phyloP scores from a whole-genome alignment of 1,139 yeast genomes.

The Suhomyces wounanorum region DNA sequence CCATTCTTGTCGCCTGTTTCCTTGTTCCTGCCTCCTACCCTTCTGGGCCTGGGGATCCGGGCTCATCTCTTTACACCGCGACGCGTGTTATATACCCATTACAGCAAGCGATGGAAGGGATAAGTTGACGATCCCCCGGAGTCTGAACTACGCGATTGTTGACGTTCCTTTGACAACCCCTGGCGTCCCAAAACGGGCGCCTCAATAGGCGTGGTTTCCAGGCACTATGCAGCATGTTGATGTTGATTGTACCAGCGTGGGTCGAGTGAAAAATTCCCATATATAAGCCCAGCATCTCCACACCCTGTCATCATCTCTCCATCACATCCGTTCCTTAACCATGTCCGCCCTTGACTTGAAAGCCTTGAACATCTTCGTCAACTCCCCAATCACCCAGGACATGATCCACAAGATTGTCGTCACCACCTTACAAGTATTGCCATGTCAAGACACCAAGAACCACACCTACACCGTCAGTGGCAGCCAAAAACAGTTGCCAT shows the following conservation, averaged over 20 bases:
- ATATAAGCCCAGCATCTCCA: conserved; percentile 1
- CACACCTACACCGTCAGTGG: conserved; percentile 30
- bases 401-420: conserved; percentile 68
- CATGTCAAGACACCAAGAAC: conserved; percentile 45
- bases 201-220: conserved; percentile 2
- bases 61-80: conserved; percentile 1
- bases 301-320: background rate
- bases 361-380: conserved; percentile 57
- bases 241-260: conserved; percentile 4
- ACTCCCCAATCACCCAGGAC: conserved; percentile 62
- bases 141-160: conserved; percentile 1
- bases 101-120: conserved; percentile 2
- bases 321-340: background rate
- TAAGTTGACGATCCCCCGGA: conserved; percentile 3
- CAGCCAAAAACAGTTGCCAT: conserved; percentile 54
- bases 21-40: background rate
- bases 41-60: background rate
- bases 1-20: background rate
- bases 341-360: conserved; percentile 43
- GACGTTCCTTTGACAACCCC: conserved; percentile 10
- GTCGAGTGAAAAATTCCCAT: conserved; percentile 2
- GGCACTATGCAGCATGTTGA: conserved; percentile 10
- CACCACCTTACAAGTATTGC: conserved; percentile 61
- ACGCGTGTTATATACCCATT: conserved; percentile 8
- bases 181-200: conserved; percentile 5